Base-by-base conservation (phyloP, 139 green algal genomes). In the Pedinophyceae sp. region DNA sequence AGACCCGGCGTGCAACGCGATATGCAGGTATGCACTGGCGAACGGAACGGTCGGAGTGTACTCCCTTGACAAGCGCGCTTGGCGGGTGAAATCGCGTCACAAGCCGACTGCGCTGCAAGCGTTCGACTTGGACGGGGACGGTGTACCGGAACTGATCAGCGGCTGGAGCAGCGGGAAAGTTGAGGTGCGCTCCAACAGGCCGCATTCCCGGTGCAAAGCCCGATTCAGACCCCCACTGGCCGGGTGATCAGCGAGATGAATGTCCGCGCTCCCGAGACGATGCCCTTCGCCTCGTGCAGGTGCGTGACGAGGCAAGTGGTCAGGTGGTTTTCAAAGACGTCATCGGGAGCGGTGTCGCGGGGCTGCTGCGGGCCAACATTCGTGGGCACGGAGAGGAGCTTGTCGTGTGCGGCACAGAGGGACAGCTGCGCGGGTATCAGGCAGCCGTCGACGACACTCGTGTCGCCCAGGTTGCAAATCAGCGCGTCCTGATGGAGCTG, bases 91-190 rank as follows among this genome's bases (percentile, higher is more conserved):
- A 62, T 75, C 62, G 64, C 79, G 79, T 29, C 75, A 82, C 62
- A 71, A 50, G 49, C 64, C 79, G 38, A 68, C 51, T 24, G 58
- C 56, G 17, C 54, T 90, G 1, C 48, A 53, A 19, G 34, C 53
- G 6, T 80, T 76, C 49, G 79, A 90, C 62, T 55, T 86, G 41
- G 70, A 83, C 52, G 71, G 62, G 0, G 79, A 87, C 49, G 77
- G 77, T 2, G 19, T 77, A 16, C 56, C 57, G 10, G 74, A 86
- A 69, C 52, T 87, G 17, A 67, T 87, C 61, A 77, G 62, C 46
- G 81, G 78, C n/a, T 90, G 81, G 81, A 79, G 72, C 30, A 86
- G 80, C 46, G 81, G 81, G 18, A 73, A 73, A 61, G 62, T 88
- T 22, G 43, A 20, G 43, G 43, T 15, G 34, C 15, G 34, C 34